A percentile compares a stretch with the other conserved stretches of the same genome.
Evolutionary conservation across 2,329 filamentous ascomycete species (phyloP).

Genomic region (Xylariales sp.): DNA sequence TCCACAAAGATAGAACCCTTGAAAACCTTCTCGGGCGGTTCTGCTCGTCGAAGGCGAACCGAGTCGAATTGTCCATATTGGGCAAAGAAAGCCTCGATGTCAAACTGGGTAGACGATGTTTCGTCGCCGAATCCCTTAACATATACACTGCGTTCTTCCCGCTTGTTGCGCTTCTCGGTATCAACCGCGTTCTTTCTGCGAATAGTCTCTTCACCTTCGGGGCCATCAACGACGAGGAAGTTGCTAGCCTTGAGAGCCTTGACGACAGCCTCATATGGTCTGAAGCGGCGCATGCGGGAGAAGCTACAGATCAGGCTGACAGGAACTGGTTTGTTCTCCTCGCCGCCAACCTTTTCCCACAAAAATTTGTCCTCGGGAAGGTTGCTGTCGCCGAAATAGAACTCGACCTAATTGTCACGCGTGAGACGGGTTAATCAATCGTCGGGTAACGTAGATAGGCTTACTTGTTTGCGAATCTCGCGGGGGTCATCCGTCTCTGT

Average conservation of each 20-base stretch:
- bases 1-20: slow-evolving; percentile 98
- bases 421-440: slow-evolving; percentile 2
- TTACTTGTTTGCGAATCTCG: slow-evolving; percentile 85
- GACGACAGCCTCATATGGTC: slow-evolving; percentile 85
- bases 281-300: slow-evolving; percentile 96
- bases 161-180: slow-evolving; percentile 69
- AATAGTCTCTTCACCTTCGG: slow-evolving; percentile 76
- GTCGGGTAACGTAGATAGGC: slow-evolving; percentile 27
- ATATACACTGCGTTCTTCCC: slow-evolving; percentile 83
- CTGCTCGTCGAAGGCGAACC: slow-evolving; percentile 85
- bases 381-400: slow-evolving; percentile 65
- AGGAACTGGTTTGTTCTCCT: slow-evolving; percentile 82
- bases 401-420: slow-evolving; percentile 56
- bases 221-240: slow-evolving; percentile 77
- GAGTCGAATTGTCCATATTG: slow-evolving; percentile 82
- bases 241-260: slow-evolving; percentile 83
- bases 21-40: slow-evolving; percentile 72
- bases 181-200: slow-evolving; percentile 81
- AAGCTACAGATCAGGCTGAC: slow-evolving; percentile 85
- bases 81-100: slow-evolving; percentile 92
- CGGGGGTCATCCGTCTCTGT: slow-evolving; percentile 80
- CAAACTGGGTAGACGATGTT: slow-evolving; percentile 85
- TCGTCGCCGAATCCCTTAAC: slow-evolving; percentile 94
- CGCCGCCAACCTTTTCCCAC: slow-evolving; percentile 79
- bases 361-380: slow-evolving; percentile 89